phyloP scores from a whole-genome alignment of 805 yeast species.

The Monosporozyma yasuniensis region DNA sequence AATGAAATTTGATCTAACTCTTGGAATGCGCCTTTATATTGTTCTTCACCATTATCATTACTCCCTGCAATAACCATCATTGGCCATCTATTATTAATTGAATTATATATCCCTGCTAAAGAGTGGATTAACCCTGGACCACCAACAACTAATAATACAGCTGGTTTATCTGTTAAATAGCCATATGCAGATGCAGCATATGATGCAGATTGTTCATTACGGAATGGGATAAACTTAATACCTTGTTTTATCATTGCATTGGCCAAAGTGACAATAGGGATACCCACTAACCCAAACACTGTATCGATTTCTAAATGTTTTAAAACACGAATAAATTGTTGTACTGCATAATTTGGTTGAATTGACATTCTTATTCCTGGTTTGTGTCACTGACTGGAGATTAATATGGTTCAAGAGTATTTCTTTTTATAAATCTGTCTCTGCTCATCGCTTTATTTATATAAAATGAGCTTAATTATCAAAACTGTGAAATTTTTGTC shows the following conservation, averaged over 20 bases:
- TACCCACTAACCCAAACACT: conserved; percentile 67
- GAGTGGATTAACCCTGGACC: conserved; percentile 71
- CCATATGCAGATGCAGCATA: conserved; percentile 71
- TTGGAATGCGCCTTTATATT: conserved; percentile 58
- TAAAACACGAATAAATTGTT: conserved; percentile 39
- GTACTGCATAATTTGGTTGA: not conserved
- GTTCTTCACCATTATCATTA: conserved; percentile 36
- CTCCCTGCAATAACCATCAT: conserved; percentile 57
- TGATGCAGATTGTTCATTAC: conserved; percentile 69
- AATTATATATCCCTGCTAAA: conserved; percentile 55
- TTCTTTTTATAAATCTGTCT: not conserved
- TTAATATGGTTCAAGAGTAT: not conserved
- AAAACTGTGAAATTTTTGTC: not conserved
- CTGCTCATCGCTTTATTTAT: not conserved
- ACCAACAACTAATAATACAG: conserved; percentile 61
- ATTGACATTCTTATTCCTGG: not conserved
- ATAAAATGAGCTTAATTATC: not conserved
- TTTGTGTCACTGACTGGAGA: not conserved
- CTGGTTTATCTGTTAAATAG: conserved; percentile 54
- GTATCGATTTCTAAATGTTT: conserved; percentile 42
- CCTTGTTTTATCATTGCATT: conserved; percentile 48
- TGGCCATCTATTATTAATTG: conserved; percentile 57
- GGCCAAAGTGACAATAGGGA: conserved; percentile 65
- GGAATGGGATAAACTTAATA: conserved; percentile 48
- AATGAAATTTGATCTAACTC: conserved; percentile 57